Base-by-base conservation (phyloP, 2,329 filamentous ascomycete species). In the Colletotrichum brevisporum region DNA sequence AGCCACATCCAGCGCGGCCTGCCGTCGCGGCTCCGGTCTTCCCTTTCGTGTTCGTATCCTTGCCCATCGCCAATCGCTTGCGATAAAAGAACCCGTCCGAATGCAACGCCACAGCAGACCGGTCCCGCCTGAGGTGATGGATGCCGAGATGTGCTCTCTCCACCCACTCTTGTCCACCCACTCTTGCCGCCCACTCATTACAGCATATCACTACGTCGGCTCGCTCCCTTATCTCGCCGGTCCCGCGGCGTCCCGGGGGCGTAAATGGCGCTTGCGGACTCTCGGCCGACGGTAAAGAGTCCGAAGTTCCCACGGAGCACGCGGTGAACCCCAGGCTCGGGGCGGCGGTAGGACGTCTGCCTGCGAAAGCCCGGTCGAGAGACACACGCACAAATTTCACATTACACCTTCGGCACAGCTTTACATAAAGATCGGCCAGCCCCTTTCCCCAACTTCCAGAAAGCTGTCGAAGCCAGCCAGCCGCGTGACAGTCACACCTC, bases 41-140 rank as follows among this genome's bases (percentile, higher is more conserved):
- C 31, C 9, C 31, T 36, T 8, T 69, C 67, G 67, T 69, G 67
- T 67, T 69, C 67, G 67, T 69, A 69, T 61, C 50, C 48, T 52
- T 31, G 45, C 21, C 21, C 26, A 67, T 41, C 39, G 66, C 55
- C 31, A 55, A 67, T 52, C 62, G 39, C 47, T 52, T 50, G 27
- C 63, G 62, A 21, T 31, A 61, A 21, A 16, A 61, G 27, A 69
- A 43, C 51, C 56, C 63, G 47, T 47, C 51, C 39, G 60, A 57
- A 21, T 63, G 63, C 62, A 47, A 62, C 63, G 53, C 54, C 52
- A 52, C 26, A 57, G 45, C 51, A 47, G 45, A 36, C 41, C 48
- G 51, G 63, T 21, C 51, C 58, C 26, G 31, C 39, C 31, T 36
- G 31, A 36, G 8, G 31, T 36, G 31, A 10, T 36, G 31, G 31